Conservation (phyloP, 2,329 filamentous ascomycete species). For the Fusarium graminum region DNA sequence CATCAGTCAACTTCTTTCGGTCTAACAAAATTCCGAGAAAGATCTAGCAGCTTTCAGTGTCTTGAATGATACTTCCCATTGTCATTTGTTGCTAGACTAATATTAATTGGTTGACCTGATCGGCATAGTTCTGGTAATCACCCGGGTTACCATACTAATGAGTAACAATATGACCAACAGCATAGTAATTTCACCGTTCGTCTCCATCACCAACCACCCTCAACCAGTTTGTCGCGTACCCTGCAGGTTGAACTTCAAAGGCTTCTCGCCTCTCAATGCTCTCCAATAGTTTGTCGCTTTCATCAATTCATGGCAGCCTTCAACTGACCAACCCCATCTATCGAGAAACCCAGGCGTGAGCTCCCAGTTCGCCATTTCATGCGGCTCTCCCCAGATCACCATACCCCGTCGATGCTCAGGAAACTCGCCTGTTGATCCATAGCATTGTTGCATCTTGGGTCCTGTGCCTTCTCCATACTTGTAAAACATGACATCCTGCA, state of each 20-base stretch:
- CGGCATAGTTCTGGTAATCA: not conserved
- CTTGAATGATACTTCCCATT: not conserved
- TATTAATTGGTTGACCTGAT: not conserved
- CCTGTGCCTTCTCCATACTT: conserved; percentile 19
- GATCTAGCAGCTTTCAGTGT: not conserved
- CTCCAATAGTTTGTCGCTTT: conserved; percentile 20
- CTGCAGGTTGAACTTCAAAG: not conserved
- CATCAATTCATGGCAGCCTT: conserved; percentile 17
- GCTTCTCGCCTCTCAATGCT: conserved; percentile 5
- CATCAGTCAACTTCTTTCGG: conserved; percentile 7
- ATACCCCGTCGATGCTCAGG: not conserved
- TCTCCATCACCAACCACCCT: not conserved
- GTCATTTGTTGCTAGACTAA: not conserved
- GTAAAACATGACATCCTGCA: conserved; percentile 18
- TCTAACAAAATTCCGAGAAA: conserved; percentile 11
- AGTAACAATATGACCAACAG: not conserved
- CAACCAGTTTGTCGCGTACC: not conserved
- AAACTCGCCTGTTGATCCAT: not conserved
- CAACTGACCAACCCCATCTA: conserved; percentile 16
- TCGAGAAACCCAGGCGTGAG: conserved; percentile 14
- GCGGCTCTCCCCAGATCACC: conserved; percentile 15
- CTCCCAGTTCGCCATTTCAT: conserved; percentile 12
- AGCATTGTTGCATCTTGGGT: not conserved
- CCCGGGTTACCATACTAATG: not conserved
- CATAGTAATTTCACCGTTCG: not conserved